phyloP scores from a whole-genome alignment of 1,284 basidiomycete genomes.

The Cystobasidiaceae sp. region DNA sequence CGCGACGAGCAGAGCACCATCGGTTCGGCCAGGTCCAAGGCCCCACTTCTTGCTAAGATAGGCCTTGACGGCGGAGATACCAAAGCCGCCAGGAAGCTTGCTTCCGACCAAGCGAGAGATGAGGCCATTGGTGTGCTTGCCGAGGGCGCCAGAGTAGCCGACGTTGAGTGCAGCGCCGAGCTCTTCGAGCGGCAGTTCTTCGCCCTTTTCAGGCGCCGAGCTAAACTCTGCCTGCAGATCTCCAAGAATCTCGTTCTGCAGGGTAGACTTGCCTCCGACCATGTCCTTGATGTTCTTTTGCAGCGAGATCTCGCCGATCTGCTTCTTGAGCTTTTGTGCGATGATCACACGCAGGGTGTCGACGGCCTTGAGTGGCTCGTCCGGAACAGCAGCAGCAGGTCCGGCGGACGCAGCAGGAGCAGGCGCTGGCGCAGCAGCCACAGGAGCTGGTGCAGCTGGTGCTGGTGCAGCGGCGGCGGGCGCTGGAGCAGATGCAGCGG shows the following conservation, averaged over 20 bases:
- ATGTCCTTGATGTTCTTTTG: slow-evolving; percentile 97
- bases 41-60: slow-evolving; percentile 91
- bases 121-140: slow-evolving; percentile 90
- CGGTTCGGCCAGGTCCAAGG: slow-evolving; percentile 78
- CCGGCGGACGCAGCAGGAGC: slow-evolving; percentile 53
- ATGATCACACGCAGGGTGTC: slow-evolving; percentile 86
- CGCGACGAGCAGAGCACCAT: slow-evolving; percentile 84
- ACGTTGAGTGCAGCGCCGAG: slow-evolving; percentile 77
- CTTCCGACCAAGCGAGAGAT: slow-evolving; percentile 86
- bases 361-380: slow-evolving; percentile 83
- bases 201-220: slow-evolving; percentile 93
- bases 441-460: slow-evolving; percentile 51
- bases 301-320: slow-evolving; percentile 78
- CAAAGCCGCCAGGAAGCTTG: slow-evolving; percentile 99
- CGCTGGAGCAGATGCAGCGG: slow-evolving; percentile 42
- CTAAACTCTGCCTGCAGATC: slow-evolving; percentile 47
- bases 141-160: slow-evolving; percentile 78
- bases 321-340: slow-evolving; percentile 98
- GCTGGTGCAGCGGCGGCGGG: slow-evolving; percentile 49
- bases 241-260: slow-evolving; percentile 50
- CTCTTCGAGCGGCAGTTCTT: slow-evolving; percentile 92
- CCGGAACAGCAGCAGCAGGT: slow-evolving; percentile 70
- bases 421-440: slow-evolving; percentile 51
- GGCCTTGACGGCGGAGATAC: slow-evolving; percentile 83
- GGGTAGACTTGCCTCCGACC: slow-evolving; percentile 94